A percentile compares a stretch with the other conserved stretches of the same genome.
Conservation (phyloP, 495 filamentous ascomycete species). For the Talaromyces proteolyticus region DNA sequence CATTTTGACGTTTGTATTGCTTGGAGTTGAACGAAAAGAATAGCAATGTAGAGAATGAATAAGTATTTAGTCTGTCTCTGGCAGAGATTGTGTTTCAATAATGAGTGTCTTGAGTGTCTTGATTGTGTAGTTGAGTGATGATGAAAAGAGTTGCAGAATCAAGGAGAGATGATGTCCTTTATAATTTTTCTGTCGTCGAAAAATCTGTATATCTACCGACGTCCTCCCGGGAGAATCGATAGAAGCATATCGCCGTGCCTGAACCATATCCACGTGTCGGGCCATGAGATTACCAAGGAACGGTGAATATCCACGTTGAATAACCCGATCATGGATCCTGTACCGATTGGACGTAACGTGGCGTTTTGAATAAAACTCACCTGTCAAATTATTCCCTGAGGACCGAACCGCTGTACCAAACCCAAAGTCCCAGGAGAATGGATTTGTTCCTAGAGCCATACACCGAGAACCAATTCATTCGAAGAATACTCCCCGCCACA, state of each 20-base stretch:
- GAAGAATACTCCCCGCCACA: too few relatives aligned
- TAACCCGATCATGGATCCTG: background rate
- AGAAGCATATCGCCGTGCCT: background rate
- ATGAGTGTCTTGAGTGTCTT: background rate
- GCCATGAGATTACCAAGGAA: background rate
- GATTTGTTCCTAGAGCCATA: too few relatives aligned
- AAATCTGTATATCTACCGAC: slow-evolving; percentile 2
- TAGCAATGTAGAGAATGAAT: background rate
- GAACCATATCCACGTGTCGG: background rate
- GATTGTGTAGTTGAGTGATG: background rate
- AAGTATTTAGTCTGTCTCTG: background rate
- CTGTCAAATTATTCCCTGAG: too few relatives aligned
- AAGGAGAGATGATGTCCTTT: background rate
- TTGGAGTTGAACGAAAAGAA: background rate
- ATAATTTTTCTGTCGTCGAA: too few relatives aligned
- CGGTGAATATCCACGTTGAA: background rate
- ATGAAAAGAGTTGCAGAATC: background rate
- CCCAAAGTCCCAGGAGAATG: too few relatives aligned
- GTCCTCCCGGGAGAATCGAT: background rate
- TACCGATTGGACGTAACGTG: background rate
- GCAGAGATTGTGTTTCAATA: background rate
- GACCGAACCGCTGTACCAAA: too few relatives aligned
- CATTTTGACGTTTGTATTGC: slow-evolving; percentile 23
- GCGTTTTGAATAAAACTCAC: too few relatives aligned
- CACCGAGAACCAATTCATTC: too few relatives aligned